Percentiles rank a stretch among this genome's conserved stretches.
Conservation (phyloP, 2,329 filamentous ascomycete genomes). For the Xylariales sp. region DNA sequence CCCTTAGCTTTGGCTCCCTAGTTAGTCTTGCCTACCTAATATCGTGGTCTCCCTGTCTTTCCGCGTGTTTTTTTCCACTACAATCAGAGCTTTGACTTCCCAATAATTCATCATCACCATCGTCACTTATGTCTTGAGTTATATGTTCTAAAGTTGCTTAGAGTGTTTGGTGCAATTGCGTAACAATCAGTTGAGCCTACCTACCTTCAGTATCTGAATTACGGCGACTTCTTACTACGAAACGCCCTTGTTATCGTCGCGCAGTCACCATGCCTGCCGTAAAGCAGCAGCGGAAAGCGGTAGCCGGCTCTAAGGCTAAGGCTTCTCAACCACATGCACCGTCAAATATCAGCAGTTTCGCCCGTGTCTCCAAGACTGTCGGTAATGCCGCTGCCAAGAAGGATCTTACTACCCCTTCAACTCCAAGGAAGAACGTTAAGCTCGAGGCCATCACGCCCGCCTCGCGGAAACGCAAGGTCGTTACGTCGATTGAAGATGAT, state of each 20-base stretch:
- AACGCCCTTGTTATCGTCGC: background rate
- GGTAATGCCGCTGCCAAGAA: slow-evolving; percentile 53
- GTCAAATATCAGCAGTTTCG: slow-evolving; percentile 57
- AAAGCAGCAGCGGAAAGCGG: slow-evolving; percentile 46
- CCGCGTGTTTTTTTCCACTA: slow-evolving; percentile 16
- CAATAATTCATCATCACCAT: slow-evolving; percentile 5
- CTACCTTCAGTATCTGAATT: background rate
- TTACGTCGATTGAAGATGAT: slow-evolving; percentile 48
- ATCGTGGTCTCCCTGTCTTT: slow-evolving; percentile 15
- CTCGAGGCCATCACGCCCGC: slow-evolving; percentile 53
- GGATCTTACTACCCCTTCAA: slow-evolving; percentile 41
- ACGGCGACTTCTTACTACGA: background rate
- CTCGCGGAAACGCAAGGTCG: slow-evolving; percentile 52
- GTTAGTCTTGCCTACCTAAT: background rate
- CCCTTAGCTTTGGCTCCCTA: slow-evolving; percentile 9
- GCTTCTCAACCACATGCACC: slow-evolving; percentile 47
- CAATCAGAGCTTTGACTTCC: slow-evolving; percentile 20
- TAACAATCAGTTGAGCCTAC: background rate
- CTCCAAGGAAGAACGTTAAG: slow-evolving; percentile 58
- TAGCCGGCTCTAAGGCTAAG: slow-evolving; percentile 42
- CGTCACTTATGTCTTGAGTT: slow-evolving; percentile 21
- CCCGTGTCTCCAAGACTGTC: slow-evolving; percentile 60
- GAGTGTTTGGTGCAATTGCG: slow-evolving; percentile 8
- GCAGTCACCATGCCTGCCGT: slow-evolving; percentile 45
- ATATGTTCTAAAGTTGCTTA: slow-evolving; percentile 1